phyloP scores from a whole-genome alignment of 441 rosid genomes.

The Pelargonium fulgidum region DNA sequence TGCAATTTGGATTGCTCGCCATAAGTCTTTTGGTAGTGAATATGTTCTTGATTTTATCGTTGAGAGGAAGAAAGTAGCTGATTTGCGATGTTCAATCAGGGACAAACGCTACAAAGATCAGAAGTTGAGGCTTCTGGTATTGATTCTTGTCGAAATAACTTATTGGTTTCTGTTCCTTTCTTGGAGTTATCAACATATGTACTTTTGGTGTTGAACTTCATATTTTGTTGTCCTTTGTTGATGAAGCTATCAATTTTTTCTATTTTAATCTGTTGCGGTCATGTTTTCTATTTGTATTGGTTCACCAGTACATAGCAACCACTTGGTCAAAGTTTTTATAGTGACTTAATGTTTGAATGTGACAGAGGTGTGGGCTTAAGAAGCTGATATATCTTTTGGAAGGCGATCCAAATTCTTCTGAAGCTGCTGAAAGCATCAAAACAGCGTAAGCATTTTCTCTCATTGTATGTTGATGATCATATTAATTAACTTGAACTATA shows the following conservation, averaged over 20 bases:
- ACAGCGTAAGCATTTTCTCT: conserved; percentile 57
- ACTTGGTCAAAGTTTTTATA: neutral
- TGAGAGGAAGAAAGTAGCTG: conserved; percentile 83
- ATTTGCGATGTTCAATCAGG: conserved; percentile 74
- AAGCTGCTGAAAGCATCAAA: conserved; percentile 87
- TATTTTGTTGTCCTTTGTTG: neutral
- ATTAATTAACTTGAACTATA: no score
- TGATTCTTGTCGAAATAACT: conserved; percentile 12
- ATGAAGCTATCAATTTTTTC: neutral
- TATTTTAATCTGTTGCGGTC: conserved; percentile 1
- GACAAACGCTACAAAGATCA: conserved; percentile 92
- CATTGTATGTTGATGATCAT: neutral
- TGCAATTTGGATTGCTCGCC: conserved; percentile 85
- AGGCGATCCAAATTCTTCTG: conserved; percentile 79
- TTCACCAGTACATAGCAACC: no score
- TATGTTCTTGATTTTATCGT: conserved; percentile 91
- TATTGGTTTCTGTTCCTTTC: conserved; percentile 3
- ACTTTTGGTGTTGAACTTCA: neutral
- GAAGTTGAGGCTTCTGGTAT: conserved; percentile 80
- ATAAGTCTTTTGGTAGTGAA: conserved; percentile 49
- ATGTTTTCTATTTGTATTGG: neutral
- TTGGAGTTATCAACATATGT: neutral
- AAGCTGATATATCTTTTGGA: conserved; percentile 83
- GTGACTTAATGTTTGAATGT: neutral
- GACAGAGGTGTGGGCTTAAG: conserved; percentile 79